These are phyloP conservation scores for Posidonia australis DNA, from an alignment of 106 monocot genomes.

Conservation along the genomic window DNA sequence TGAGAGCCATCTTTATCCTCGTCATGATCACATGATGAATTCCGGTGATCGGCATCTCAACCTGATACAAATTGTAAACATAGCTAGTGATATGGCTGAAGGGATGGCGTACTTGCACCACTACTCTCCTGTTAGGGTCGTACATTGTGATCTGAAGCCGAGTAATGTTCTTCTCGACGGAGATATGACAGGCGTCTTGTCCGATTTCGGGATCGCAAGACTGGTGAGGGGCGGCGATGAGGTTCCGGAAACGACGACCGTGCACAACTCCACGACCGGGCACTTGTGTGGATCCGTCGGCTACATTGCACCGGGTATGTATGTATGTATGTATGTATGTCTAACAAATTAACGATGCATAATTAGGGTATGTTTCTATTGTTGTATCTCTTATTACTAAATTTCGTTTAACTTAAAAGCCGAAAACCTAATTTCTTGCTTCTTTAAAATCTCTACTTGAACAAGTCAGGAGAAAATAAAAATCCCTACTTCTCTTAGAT, in stretches of 20 bases:
- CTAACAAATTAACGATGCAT: too few species aligned
- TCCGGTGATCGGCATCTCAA: constrained; percentile 8
- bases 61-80: constrained; percentile 42
- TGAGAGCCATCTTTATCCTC: constrained; percentile 46
- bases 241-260: constrained; percentile 5
- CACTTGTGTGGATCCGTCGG: constrained; percentile 68
- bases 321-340: background rate
- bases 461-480: too few species aligned
- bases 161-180: constrained; percentile 87
- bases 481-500: too few species aligned
- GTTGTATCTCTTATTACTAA: too few species aligned
- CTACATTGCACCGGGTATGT: constrained; percentile 83
- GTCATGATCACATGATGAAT: background rate
- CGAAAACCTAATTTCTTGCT: too few species aligned
- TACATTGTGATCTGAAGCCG: constrained; percentile 94
- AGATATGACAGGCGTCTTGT: constrained; percentile 68
- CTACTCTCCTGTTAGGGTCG: constrained; percentile 56
- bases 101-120: constrained; percentile 89
- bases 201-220: constrained; percentile 79
- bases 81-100: constrained; percentile 59
- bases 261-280: constrained; percentile 42
- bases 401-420: too few species aligned
- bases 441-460: too few species aligned
- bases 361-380: too few species aligned
- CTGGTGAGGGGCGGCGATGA: constrained; percentile 32